Evolutionary conservation across 148 eudicot species (phyloP).

Genomic region (Mesembryanthemum crystallinum): DNA sequence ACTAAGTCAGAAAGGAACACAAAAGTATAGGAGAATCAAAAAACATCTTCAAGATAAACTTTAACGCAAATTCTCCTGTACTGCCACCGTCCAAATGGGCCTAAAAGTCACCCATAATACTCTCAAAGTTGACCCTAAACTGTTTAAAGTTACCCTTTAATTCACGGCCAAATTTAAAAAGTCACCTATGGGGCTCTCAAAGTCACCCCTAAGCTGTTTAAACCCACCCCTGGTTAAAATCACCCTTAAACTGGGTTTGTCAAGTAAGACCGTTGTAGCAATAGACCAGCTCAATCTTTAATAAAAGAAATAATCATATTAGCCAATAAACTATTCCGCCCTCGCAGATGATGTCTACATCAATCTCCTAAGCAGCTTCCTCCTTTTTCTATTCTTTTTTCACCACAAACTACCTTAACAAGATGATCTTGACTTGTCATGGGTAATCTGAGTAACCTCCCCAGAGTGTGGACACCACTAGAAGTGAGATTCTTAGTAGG

Average conservation of each 20-base stretch:
- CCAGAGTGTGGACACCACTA: background rate
- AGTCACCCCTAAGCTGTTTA: too few relatives aligned
- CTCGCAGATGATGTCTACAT: background rate
- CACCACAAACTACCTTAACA: background rate
- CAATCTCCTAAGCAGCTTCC: background rate
- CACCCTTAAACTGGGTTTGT: too few relatives aligned
- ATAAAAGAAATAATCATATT: background rate
- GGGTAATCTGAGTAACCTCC: background rate
- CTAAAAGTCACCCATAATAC: too few relatives aligned
- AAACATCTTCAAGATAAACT: slow-evolving; percentile 3
- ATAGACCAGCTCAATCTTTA: too few relatives aligned
- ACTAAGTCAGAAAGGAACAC: background rate
- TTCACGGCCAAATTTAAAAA: too few relatives aligned
- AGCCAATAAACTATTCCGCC: background rate
- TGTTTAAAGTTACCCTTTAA: too few relatives aligned
- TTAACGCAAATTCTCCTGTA: too few relatives aligned
- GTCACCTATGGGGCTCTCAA: too few relatives aligned
- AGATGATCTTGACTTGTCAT: background rate
- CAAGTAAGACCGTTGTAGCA: too few relatives aligned
- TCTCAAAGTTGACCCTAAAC: too few relatives aligned
- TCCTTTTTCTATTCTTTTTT: background rate
- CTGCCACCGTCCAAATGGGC: too few relatives aligned
- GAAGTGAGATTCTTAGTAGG: background rate
- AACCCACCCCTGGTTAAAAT: too few relatives aligned
- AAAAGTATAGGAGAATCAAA: background rate